Conservation (phyloP, 2,329 filamentous ascomycete species). For the Exserohilum turcica region DNA sequence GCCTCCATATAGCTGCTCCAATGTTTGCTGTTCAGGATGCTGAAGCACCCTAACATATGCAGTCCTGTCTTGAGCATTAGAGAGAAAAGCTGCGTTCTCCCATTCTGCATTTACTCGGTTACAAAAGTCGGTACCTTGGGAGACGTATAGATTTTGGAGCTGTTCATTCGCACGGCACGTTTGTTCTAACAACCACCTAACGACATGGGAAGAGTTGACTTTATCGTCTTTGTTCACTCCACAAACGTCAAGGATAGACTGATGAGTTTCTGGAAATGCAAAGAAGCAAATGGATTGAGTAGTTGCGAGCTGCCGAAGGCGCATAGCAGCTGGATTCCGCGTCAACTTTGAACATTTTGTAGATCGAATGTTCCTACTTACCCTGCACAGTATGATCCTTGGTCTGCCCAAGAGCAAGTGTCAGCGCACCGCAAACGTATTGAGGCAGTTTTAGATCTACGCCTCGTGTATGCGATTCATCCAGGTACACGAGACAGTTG, state of each 20-base stretch:
- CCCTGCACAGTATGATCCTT: slow-evolving; percentile 74
- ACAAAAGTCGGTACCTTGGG: slow-evolving; percentile 67
- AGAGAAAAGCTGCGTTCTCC: slow-evolving; percentile 51
- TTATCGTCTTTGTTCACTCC: slow-evolving; percentile 11
- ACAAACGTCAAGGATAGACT: slow-evolving; percentile 62
- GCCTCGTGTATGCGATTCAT: slow-evolving; percentile 72
- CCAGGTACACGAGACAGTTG: slow-evolving; percentile 68
- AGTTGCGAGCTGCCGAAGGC: slow-evolving; percentile 60
- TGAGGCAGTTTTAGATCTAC: slow-evolving; percentile 68
- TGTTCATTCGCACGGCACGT: slow-evolving; percentile 64
- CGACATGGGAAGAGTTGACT: slow-evolving; percentile 57
- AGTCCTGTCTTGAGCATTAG: slow-evolving; percentile 37
- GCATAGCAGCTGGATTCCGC: slow-evolving; percentile 61
- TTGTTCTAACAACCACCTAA: slow-evolving; percentile 66
- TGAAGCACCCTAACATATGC: slow-evolving; percentile 53
- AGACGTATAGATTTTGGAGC: slow-evolving; percentile 55
- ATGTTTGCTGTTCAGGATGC: slow-evolving; percentile 60
- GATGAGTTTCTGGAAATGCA: slow-evolving; percentile 63
- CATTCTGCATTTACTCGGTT: slow-evolving; percentile 56
- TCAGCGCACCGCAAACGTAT: slow-evolving; percentile 67
- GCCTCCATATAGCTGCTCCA: slow-evolving; percentile 61
- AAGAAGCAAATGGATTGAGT: slow-evolving; percentile 61
- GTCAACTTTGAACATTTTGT: slow-evolving; percentile 5
- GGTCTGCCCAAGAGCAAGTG: slow-evolving; percentile 65
- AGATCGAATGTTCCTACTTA: slow-evolving; percentile 23